Base-by-base conservation (phyloP, 1,139 yeast genomes). In the Blastobotrys indianensis region DNA sequence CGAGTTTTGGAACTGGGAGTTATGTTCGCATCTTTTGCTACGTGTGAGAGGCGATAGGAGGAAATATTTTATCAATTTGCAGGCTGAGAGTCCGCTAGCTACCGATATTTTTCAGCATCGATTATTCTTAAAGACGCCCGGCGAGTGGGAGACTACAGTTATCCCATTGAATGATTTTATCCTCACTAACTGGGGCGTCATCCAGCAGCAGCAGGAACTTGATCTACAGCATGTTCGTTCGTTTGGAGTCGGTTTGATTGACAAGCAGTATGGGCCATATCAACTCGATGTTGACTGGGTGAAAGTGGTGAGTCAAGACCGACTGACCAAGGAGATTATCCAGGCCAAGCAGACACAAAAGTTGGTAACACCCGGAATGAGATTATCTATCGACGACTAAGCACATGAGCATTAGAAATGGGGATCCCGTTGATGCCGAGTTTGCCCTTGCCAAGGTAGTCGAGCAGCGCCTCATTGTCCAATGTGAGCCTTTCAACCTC, bases 51-150 rank as follows among this genome's bases (percentile, higher is more conserved):
- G 90, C 10, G 92, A 83, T 62, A 71, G 79, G 50, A 69, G 92
- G 49, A 82, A 82, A 62, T 86, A 85, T 63, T 76, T 84, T 64
- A 81, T 86, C 46, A 86, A 86, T 58, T 73, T 86, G 44, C 95
- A 86, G 65, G 83, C 92, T 1, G 86, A 84, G 56, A 79, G 87
- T 7, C 85, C 92, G 16, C 74, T 82, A 52, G 76, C 81, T 5
- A 83, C 94, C 1, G 95, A 86, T 63, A 70, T 86, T 52, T 86
- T 80, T 63, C 95, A 86, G 64, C 95, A 86, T 64, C 68, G 95
- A 37, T 70, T 86, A 53, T 86, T 85, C 57, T 70, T 85, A 51
- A 77, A 80, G 54, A 75, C 73, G 34, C 88, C 90, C 0, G 90
- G 90, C 2, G 74, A 79, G 53, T 86, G 95, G 95, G 94, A 86